A percentile compares a stretch with the other conserved stretches of the same genome.
Evolutionary conservation across 2,329 filamentous ascomycete species (phyloP).

Genomic region (Fusarium papillatum): DNA sequence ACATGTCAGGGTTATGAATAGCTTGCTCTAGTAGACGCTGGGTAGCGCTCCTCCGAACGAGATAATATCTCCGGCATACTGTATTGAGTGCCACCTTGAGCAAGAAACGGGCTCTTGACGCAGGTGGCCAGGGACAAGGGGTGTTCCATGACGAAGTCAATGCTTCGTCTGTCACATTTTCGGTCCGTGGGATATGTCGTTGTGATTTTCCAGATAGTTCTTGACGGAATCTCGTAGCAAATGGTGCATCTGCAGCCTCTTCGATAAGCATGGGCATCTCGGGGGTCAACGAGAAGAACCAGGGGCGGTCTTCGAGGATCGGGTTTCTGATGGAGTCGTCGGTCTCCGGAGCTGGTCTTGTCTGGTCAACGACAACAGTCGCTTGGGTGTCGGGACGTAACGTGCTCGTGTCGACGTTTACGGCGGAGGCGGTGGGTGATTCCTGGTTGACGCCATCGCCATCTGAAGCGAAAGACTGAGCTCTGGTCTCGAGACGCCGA

Average conservation of each 20-base stretch:
- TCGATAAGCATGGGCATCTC: constrained; percentile 46
- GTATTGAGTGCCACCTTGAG: constrained; percentile 53
- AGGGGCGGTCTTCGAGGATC: constrained; percentile 31
- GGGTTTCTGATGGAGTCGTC: constrained; percentile 5
- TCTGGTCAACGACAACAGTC: neutral
- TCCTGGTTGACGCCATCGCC: neutral
- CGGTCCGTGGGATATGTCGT: constrained; percentile 45
- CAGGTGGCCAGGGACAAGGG: constrained; percentile 51
- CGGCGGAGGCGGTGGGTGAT: neutral
- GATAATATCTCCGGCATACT: constrained; percentile 49
- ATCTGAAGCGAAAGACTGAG: constrained; percentile 3
- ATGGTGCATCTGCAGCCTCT: constrained; percentile 47
- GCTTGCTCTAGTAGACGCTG: constrained; percentile 49
- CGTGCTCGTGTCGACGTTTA: neutral
- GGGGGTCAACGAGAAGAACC: constrained; percentile 45
- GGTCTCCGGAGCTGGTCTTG: neutral
- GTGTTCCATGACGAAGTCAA: constrained; percentile 37
- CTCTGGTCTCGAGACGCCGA: neutral
- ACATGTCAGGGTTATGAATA: constrained; percentile 46
- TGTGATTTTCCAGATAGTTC: constrained; percentile 39
- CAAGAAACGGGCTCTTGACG: constrained; percentile 38
- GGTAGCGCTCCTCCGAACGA: constrained; percentile 51
- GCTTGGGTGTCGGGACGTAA: neutral
- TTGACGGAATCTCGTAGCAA: constrained; percentile 49
- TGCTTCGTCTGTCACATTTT: constrained; percentile 43